These are phyloP conservation scores for Coemansia furcata DNA, from an alignment of 192 early-diverging fungal species.

Conservation along the genomic window DNA sequence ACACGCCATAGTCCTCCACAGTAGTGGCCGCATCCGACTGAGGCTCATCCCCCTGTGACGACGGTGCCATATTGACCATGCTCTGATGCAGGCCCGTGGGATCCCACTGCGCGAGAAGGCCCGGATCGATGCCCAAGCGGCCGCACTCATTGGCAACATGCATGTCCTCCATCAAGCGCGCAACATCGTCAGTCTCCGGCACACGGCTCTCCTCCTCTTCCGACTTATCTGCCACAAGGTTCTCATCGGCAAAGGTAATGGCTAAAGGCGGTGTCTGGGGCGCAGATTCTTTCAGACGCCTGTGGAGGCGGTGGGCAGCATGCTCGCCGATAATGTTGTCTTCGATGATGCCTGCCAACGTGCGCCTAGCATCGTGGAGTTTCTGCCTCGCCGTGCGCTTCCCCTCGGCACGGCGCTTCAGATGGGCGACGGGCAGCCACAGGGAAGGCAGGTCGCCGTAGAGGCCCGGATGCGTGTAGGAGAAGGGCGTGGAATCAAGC, in stretches of 20 bases:
- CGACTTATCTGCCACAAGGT: background rate
- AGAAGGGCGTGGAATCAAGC: constrained; percentile 39
- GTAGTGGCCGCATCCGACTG: background rate
- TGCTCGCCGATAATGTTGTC: constrained; percentile 35
- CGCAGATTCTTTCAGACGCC: background rate
- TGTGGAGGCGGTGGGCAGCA: background rate
- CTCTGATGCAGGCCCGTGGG: constrained; percentile 24
- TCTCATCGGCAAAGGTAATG: background rate
- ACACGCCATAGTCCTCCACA: background rate
- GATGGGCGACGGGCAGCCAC: constrained; percentile 38
- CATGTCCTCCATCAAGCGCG: constrained; percentile 13
- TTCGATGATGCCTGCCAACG: constrained; percentile 12
- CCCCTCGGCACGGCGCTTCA: constrained; percentile 19
- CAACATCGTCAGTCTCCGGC: background rate
- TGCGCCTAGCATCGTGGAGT: constrained; percentile 8
- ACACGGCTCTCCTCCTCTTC: background rate
- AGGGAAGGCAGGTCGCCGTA: constrained; percentile 43
- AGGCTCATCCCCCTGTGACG: background rate
- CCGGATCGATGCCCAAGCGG: constrained; percentile 30
- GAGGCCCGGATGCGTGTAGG: constrained; percentile 39
- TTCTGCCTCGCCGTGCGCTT: constrained; percentile 11
- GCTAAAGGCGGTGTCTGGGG: background rate
- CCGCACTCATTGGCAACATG: constrained; percentile 23
- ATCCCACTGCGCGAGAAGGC: constrained; percentile 29
- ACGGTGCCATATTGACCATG: background rate